Evolutionary conservation across 306 rosid species (phyloP), one percentile per base, ranked within the genome.

Genomic region (Geum urbanum): DNA sequence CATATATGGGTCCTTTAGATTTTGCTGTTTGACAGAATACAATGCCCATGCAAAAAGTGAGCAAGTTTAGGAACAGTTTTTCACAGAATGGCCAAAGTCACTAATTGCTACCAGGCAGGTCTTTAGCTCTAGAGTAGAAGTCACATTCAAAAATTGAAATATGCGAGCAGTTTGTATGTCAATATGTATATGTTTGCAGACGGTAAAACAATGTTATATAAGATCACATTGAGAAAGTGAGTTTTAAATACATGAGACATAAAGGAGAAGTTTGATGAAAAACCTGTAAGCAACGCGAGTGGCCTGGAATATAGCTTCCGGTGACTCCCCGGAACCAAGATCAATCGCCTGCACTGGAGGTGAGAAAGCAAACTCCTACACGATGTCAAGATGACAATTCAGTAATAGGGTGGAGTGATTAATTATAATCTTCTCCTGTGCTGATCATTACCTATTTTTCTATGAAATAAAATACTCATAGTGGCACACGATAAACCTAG

Each of bases 221-320:
- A 11, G 35, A 52, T 39, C 9, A 53, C 71, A 32, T 19, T 39
- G 58, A 2, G 41, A 5, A 50, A 48, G 16, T 19, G 13, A 39
- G 12, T 35, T 12, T 58, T 4, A 8, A 2, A 11, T 14, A 3
- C 14, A 46, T 37, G 37, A 14, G 16, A 57, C 44, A 19, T 43
- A 47, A 46, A 68, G 15, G n/a, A 68, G 52, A 63, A 44, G 44
- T 44, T 9, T 15, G 49, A 67, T 22, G 22, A 10, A 72, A 76
- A 76, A 78, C 99, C 99, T 91, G 99, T 91, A 91, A 76, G 99
- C 99, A 80, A 94, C 99, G 6, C 96, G 97, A 0, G 89, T 85
- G 76, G 99, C 99, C 76, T 84, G 91, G 75, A 94, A 94, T 81
- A 68, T 76, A 45, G 89, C 92, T 89, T 91, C 95, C 76, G 37